These are phyloP conservation scores for Darksidea phi DNA, from an alignment of 495 filamentous ascomycete genomes.

Conservation along the genomic window DNA sequence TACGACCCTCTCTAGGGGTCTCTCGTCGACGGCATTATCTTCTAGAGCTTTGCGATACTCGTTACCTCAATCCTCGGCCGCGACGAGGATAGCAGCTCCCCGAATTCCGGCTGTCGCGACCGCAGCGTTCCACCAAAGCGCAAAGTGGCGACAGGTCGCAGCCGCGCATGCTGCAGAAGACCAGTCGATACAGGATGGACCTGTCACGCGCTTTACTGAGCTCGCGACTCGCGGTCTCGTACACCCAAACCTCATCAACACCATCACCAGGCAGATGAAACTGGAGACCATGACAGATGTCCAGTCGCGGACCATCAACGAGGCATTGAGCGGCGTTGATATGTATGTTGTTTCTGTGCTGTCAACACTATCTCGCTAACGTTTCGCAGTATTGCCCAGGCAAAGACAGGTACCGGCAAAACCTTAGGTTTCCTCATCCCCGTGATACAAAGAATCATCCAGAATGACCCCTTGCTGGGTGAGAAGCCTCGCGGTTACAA, in stretches of 20 bases:
- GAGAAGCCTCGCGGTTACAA: constrained; percentile 32
- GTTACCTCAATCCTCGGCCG: constrained; percentile 5
- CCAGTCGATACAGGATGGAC: constrained; percentile 14
- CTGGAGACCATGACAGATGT: constrained; percentile 89
- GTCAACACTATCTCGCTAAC: constrained; percentile 10
- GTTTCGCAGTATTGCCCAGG: constrained; percentile 44
- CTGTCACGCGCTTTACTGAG: constrained; percentile 68
- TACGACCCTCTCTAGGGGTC: constrained; percentile 37
- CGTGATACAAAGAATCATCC: constrained; percentile 58
- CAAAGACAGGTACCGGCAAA: constrained; percentile 50
- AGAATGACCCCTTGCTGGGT: constrained; percentile 55
- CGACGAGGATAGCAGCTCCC: constrained; percentile 10
- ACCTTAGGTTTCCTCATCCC: constrained; percentile 49
- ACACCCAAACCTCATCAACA: constrained; percentile 60
- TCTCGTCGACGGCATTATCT: constrained; percentile 21
- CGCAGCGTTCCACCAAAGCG: constrained; percentile 30
- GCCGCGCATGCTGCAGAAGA: constrained; percentile 15
- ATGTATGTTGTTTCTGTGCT: constrained; percentile 57
- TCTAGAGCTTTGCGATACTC: constrained; percentile 12
- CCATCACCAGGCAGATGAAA: constrained; percentile 70
- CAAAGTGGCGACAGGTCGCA: constrained; percentile 27
- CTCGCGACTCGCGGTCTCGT: constrained; percentile 63
- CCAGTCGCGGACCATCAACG: constrained; percentile 77
- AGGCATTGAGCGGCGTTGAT: constrained; percentile 74
- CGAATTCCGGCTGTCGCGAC: constrained; percentile 16